Evolutionary conservation across 306 rosid genomes (phyloP).

Genomic region (Prunus persica): DNA sequence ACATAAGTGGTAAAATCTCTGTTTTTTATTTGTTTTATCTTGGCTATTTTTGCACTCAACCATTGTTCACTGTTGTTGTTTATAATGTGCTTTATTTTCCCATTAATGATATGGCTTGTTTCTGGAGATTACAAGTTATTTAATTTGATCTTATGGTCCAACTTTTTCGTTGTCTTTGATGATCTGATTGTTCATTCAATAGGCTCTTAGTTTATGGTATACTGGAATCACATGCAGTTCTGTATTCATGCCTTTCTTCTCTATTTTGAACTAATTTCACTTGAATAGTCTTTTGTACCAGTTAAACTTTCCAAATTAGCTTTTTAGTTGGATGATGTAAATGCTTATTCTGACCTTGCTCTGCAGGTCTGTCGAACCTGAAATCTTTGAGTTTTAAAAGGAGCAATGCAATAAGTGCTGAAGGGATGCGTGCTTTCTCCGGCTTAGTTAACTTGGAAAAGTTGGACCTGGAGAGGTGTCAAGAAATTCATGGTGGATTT

Average conservation of each 20-base stretch:
- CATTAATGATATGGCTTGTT: not conserved
- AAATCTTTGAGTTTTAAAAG: constrained; percentile 58
- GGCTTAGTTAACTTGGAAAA: constrained; percentile 60
- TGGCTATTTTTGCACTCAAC: not conserved
- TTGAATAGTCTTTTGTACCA: not conserved
- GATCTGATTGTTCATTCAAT: not conserved
- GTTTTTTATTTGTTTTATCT: not conserved
- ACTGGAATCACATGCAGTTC: not conserved
- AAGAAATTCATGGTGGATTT: constrained; percentile 64
- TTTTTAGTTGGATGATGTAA: constrained; percentile 14
- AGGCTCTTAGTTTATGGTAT: not conserved
- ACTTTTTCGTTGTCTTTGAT: not conserved
- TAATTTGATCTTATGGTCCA: not conserved
- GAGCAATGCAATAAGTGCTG: constrained; percentile 49
- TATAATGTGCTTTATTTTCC: not conserved
- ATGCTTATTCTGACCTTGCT: constrained; percentile 21
- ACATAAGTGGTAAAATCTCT: constrained; percentile 48
- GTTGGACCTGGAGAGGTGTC: constrained; percentile 71
- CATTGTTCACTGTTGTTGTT: not conserved
- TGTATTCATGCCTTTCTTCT: not conserved
- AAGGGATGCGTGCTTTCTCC: constrained; percentile 64
- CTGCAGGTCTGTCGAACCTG: constrained; percentile 54
- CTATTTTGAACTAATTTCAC: too few relatives aligned
- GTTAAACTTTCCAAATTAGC: not conserved
- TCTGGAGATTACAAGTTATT: not conserved